phyloP scores from a whole-genome alignment of 768 basidiomycete genomes.

The Tylopilus vinaceipallidus region DNA sequence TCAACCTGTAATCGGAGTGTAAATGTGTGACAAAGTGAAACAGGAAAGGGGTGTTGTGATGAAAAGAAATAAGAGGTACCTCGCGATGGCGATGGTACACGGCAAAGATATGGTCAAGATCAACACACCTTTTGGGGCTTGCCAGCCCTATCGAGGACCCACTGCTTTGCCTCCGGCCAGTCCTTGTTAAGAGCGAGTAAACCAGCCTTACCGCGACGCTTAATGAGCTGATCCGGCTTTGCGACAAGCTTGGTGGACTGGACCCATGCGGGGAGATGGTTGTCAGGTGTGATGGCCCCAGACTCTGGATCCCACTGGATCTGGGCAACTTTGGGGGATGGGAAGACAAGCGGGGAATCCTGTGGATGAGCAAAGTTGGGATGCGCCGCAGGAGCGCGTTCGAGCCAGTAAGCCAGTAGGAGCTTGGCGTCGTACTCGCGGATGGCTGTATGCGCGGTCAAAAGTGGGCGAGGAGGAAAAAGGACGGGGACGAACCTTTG shows the following conservation, averaged over 20 bases:
- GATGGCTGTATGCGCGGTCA: conserved; percentile 54
- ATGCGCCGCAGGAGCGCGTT: conserved; percentile 80
- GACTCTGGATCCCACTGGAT: conserved; percentile 79
- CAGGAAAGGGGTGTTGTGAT: conserved; percentile 24
- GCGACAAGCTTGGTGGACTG: conserved; percentile 86
- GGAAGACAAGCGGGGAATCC: conserved; percentile 46
- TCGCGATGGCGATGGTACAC: conserved; percentile 10
- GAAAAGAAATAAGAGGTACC: conserved; percentile 8
- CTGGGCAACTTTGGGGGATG: conserved; percentile 80
- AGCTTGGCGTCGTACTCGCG: conserved; percentile 99
- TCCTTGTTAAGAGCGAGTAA: conserved; percentile 91
- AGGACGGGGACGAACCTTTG: conserved; percentile 24
- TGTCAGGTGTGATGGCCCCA: conserved; percentile 55
- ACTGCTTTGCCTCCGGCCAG: conserved; percentile 82
- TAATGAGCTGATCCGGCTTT: conserved; percentile 98
- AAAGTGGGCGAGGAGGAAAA: neutral
- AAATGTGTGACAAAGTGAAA: conserved; percentile 14
- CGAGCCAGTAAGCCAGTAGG: conserved; percentile 95
- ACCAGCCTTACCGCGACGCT: conserved; percentile 98
- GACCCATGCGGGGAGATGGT: conserved; percentile 74
- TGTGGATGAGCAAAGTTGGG: conserved; percentile 53
- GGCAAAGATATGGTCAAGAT: neutral
- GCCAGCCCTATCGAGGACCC: conserved; percentile 87
- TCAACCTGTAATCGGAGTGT: conserved; percentile 62
- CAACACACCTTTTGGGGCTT: conserved; percentile 75